phyloP scores from a whole-genome alignment of 1,139 yeast genomes.

The Blastobotrys persicus region DNA sequence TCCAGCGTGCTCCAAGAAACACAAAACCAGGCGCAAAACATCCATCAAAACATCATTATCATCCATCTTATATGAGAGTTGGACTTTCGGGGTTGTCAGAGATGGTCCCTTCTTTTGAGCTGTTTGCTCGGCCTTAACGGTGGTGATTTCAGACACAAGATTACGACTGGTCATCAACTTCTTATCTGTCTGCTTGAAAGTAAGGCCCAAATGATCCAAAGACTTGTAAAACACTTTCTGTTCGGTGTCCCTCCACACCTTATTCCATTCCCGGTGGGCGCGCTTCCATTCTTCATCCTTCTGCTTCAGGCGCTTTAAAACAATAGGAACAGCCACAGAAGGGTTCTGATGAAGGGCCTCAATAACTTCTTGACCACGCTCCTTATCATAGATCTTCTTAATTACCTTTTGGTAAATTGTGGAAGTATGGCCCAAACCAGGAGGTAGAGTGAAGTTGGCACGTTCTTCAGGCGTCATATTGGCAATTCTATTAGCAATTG shows the following conservation, averaged over 20 bases:
- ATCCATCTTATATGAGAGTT: constrained; percentile 62
- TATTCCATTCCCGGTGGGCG: constrained; percentile 98
- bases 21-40: constrained; percentile 63
- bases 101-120: constrained; percentile 78
- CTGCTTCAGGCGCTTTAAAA: constrained; percentile 86
- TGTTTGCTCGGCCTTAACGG: constrained; percentile 86
- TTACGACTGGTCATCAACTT: constrained; percentile 87
- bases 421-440: constrained; percentile 90
- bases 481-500: constrained; percentile 90
- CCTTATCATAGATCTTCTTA: constrained; percentile 88
- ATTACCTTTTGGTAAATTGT: constrained; percentile 93
- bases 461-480: constrained; percentile 92
- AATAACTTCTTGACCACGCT: constrained; percentile 92
- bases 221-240: constrained; percentile 92
- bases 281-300: constrained; percentile 99
- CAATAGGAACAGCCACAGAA: constrained; percentile 90
- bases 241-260: constrained; percentile 98
- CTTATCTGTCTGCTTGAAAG: constrained; percentile 95
- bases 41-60: constrained; percentile 74
- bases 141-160: constrained; percentile 84
- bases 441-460: constrained; percentile 79
- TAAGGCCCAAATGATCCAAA: constrained; percentile 89
- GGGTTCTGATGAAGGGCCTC: constrained; percentile 96
- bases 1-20: constrained; percentile 63
- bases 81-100: constrained; percentile 86